These are phyloP conservation scores for Tardiomyces blankii DNA, from an alignment of 1,139 yeast genomes.

Conservation along the genomic window DNA sequence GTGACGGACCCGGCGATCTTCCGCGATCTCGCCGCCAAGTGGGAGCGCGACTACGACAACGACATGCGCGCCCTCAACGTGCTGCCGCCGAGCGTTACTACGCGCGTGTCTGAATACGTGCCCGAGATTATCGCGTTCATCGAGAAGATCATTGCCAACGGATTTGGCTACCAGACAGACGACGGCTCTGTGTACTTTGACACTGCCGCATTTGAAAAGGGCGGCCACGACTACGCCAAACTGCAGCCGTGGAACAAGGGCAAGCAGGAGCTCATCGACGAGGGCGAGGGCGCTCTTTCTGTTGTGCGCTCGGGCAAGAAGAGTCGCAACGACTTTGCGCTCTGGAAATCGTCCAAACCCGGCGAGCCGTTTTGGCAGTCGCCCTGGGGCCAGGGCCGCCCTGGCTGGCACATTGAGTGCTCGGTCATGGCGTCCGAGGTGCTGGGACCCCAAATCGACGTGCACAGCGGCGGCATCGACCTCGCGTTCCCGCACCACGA, in stretches of 20 bases:
- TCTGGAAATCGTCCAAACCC: slow-evolving; percentile 93
- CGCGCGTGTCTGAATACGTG: slow-evolving; percentile 94
- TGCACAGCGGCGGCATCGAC: slow-evolving; percentile 96
- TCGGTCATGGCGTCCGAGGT: slow-evolving; percentile 96
- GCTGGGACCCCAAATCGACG: slow-evolving; percentile 75
- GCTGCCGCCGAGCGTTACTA: slow-evolving; percentile 70
- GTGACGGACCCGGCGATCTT: slow-evolving; percentile 82
- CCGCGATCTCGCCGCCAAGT: slow-evolving; percentile 69
- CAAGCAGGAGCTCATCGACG: slow-evolving; percentile 71
- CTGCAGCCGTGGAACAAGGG: slow-evolving; percentile 98
- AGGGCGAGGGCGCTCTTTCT: slow-evolving; percentile 88
- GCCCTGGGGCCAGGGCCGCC: slow-evolving; percentile 96
- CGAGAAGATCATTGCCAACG: slow-evolving; percentile 58
- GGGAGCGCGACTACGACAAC: slow-evolving; percentile 77
- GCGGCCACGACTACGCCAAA: slow-evolving; percentile 77
- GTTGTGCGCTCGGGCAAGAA: slow-evolving; percentile 45
- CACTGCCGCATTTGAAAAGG: slow-evolving; percentile 66
- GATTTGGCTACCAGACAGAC: slow-evolving; percentile 79
- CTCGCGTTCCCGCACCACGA: slow-evolving; percentile 99
- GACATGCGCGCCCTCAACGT: slow-evolving; percentile 86
- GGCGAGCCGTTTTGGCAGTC: slow-evolving; percentile 97
- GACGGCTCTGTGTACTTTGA: slow-evolving; percentile 92
- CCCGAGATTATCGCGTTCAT: slow-evolving; percentile 85
- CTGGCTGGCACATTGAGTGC: slow-evolving; percentile 99
- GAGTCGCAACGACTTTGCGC: slow-evolving; percentile 79